Evolutionary conservation across 2,329 filamentous ascomycete species (phyloP).

Genomic region (Tolypocladium endophyticum): DNA sequence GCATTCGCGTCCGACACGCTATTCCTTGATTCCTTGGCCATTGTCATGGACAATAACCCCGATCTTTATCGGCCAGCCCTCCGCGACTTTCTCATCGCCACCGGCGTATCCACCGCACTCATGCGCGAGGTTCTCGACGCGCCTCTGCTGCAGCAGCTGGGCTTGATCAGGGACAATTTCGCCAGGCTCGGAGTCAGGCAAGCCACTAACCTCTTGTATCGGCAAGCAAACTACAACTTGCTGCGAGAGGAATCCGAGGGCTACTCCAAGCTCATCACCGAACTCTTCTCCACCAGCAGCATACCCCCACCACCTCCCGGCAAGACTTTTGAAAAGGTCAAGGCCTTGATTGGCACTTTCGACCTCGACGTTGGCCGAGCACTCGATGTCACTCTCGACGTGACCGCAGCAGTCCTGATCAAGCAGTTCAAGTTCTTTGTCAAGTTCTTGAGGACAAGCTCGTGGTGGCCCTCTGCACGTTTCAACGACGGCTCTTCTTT

Average conservation of each 20-base stretch:
- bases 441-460: constrained; percentile 81
- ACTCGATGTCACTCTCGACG: constrained; percentile 87
- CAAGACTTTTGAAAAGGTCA: constrained; percentile 81
- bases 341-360: constrained; percentile 91
- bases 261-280: constrained; percentile 90
- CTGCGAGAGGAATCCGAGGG: constrained; percentile 93
- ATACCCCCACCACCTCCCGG: constrained; percentile 63
- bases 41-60: constrained; percentile 63
- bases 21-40: constrained; percentile 75
- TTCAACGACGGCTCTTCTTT: constrained; percentile 28
- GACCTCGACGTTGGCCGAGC: constrained; percentile 93
- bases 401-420: constrained; percentile 86
- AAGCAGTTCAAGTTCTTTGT: constrained; percentile 92
- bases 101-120: constrained; percentile 57
- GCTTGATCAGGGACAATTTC: constrained; percentile 79
- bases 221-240: constrained; percentile 94
- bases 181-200: constrained; percentile 74
- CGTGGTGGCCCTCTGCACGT: constrained; percentile 82
- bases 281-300: constrained; percentile 83
- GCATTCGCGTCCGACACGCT: constrained; percentile 54
- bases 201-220: constrained; percentile 85
- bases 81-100: constrained; percentile 59
- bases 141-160: constrained; percentile 61
- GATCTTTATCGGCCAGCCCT: constrained; percentile 38
- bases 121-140: constrained; percentile 81